Base-by-base conservation (phyloP, 2,329 filamentous ascomycete species). In the Aspergillus neotritici region DNA sequence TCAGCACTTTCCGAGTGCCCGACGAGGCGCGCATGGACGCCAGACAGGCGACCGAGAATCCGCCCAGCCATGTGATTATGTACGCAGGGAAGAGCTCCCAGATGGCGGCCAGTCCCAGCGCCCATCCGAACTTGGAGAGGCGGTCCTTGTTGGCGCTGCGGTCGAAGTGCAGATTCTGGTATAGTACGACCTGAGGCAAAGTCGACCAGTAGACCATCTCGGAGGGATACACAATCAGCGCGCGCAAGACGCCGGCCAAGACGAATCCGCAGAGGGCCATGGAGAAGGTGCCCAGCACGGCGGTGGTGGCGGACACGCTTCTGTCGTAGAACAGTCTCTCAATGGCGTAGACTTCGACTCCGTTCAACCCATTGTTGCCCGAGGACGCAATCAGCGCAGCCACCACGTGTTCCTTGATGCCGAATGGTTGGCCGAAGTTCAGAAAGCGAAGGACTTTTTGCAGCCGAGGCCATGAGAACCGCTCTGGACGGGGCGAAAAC, bases 181-280 rank as follows among this genome's bases (percentile, higher is more conserved):
- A 63, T n/a, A 64, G 53, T 2, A 59, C 56, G 0, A 65, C 57
- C 11, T 60, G 56, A 2, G 63, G 62, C 7, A 66, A 37, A 0
- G 58, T 60, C 0, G 50, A 50, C 61, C 60, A 64, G 41, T 62
- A 64, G 0, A 64, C 61, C 57, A 64, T 64, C 37, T 65, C 60
- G 8, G 55, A 51, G 4, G 58, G 62, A 17, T 64, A 61, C 11
- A 64, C 58, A 13, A 64, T 62, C 4, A 64, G 31, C 0, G 62
- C 56, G 1, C 60, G 55, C 2, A 64, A 30, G 0, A 61, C 17
- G 5, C 60, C 60, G 1, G 57, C 58, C 8, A 64, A 33, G 4
- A 58, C 58, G 33, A 61, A 62, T 2, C 61, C 61, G 30, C 53
- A 61, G 6, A 64, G 52, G 0, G 56, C 54, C 4, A 57, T 56